Evolutionary conservation across 23 red algal species (phyloP).

Genomic region (Gracilaria domingensis): DNA sequence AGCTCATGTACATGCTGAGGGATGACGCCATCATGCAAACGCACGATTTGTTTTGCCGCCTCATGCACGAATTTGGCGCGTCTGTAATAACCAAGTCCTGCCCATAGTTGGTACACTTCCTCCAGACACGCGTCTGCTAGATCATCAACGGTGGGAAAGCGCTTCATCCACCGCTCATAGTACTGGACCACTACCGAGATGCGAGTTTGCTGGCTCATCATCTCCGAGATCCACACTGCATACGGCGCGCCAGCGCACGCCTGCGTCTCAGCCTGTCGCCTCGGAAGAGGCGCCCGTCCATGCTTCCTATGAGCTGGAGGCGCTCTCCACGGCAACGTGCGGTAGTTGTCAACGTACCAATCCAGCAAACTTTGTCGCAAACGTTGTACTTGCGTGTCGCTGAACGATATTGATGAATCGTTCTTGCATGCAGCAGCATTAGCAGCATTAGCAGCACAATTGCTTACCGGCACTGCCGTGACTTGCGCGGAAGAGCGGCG

Average conservation of each 20-base stretch:
- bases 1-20: slow-evolving; percentile 58
- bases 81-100: slow-evolving; percentile 97
- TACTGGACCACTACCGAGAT: slow-evolving; percentile 79
- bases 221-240: slow-evolving; percentile 92
- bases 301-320: slow-evolving; percentile 8
- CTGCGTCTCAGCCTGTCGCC: background rate
- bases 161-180: slow-evolving; percentile 83
- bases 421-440: background rate
- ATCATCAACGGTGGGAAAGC: slow-evolving; percentile 71
- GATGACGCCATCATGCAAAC: slow-evolving; percentile 62
- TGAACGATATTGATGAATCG: background rate
- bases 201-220: slow-evolving; percentile 98
- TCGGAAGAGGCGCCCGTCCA: background rate
- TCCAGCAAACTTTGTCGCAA: slow-evolving; percentile 41
- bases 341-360: slow-evolving; percentile 62
- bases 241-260: slow-evolving; percentile 76
- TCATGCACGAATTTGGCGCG: slow-evolving; percentile 81
- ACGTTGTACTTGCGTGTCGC: background rate
- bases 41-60: slow-evolving; percentile 78
- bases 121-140: slow-evolving; percentile 77
- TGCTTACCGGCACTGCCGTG: background rate
- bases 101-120: slow-evolving; percentile 87
- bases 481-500: background rate
- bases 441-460: background rate
- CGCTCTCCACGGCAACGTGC: slow-evolving; percentile 50